phyloP scores from a whole-genome alignment of 75 land plant genomes.

The Chamaecyparis obtusa region DNA sequence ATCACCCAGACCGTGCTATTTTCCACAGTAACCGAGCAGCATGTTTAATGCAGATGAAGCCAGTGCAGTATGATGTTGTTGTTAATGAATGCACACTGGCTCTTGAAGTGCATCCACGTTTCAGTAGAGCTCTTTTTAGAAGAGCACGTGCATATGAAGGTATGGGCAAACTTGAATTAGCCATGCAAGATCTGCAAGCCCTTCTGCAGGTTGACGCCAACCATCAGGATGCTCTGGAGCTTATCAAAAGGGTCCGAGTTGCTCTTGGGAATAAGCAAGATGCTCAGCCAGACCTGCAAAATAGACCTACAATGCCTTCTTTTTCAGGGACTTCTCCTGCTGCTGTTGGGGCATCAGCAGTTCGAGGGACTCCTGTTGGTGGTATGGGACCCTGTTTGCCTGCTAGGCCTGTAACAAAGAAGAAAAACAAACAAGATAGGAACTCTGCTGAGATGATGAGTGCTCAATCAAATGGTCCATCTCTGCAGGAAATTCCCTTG shows the following conservation, averaged over 20 bases:
- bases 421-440: conserved; percentile 21
- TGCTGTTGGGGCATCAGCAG: conserved; percentile 76
- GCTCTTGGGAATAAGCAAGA: conserved; percentile 44
- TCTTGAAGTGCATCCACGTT: conserved; percentile 64
- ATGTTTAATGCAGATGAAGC: conserved; percentile 82
- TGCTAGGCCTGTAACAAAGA: conserved; percentile 54
- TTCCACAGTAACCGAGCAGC: conserved; percentile 84
- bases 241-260: conserved; percentile 50
- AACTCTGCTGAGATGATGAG: background rate
- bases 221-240: conserved; percentile 66
- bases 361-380: conserved; percentile 59
- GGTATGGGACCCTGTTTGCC: conserved; percentile 67
- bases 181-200: conserved; percentile 57
- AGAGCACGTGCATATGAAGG: conserved; percentile 78
- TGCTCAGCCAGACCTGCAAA: conserved; percentile 50
- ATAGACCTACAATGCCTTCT: conserved; percentile 31
- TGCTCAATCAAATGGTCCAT: conserved; percentile 24
- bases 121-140: conserved; percentile 66
- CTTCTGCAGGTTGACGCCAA: conserved; percentile 49
- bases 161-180: conserved; percentile 54
- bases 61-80: conserved; percentile 64
- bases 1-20: conserved; percentile 76
- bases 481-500: conserved; percentile 5
- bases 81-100: conserved; percentile 70
- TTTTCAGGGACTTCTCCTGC: conserved; percentile 45